These are phyloP conservation scores for Leishmania arabica DNA, from an alignment of 208 protist genomes.

Conservation along the genomic window DNA sequence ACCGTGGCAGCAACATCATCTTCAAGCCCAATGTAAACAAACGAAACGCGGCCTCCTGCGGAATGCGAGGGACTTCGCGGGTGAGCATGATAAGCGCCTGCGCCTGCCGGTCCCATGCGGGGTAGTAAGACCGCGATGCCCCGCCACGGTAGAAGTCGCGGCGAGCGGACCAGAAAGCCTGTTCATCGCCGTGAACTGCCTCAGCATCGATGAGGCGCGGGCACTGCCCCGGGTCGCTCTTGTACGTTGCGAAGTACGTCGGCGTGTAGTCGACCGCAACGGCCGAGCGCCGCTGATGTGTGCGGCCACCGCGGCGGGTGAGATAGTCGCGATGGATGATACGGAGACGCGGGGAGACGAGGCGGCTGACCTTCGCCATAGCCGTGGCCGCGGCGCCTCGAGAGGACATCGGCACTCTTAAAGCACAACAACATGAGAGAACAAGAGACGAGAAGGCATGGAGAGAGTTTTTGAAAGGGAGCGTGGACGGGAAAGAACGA, in stretches of 20 bases:
- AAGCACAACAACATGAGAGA: not conserved
- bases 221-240: constrained; percentile 34
- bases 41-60: constrained; percentile 85
- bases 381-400: constrained; percentile 4
- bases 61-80: constrained; percentile 65
- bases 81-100: constrained; percentile 82
- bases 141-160: constrained; percentile 66
- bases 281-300: constrained; percentile 39
- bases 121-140: constrained; percentile 43
- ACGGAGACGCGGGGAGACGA: constrained; percentile 58
- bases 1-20: constrained; percentile 69
- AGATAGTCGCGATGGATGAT: constrained; percentile 73
- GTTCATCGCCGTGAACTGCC: constrained; percentile 81
- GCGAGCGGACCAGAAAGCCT: constrained; percentile 70
- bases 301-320: constrained; percentile 67
- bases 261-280: constrained; percentile 70
- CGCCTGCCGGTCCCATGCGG: constrained; percentile 79
- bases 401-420: constrained; percentile 3
- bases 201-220: constrained; percentile 84
- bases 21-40: constrained; percentile 76
- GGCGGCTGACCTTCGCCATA: constrained; percentile 19
- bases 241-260: constrained; percentile 44
- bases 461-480: not conserved
- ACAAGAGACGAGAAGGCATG: not conserved
- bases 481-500: not conserved